Evolutionary conservation across 2,329 filamentous ascomycete species (phyloP).

Genomic region (Aspergillus alliaceus): DNA sequence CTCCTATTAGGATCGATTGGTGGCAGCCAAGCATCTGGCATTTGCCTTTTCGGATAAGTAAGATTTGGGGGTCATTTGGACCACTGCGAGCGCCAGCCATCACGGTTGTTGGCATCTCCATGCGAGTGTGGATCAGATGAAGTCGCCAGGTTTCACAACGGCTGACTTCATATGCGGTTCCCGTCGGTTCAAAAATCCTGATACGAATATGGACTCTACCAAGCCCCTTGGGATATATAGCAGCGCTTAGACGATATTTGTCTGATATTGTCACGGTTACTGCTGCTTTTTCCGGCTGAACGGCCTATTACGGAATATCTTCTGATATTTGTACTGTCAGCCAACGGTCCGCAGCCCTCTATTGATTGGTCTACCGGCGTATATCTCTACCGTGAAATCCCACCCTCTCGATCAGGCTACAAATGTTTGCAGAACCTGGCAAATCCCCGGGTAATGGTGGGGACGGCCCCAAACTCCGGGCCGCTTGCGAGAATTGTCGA

Average conservation of each 20-base stretch:
- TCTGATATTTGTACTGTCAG: neutral
- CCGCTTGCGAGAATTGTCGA: constrained; percentile 41
- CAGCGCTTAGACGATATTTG: neutral
- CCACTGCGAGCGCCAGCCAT: constrained; percentile 11
- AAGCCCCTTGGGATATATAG: constrained; percentile 18
- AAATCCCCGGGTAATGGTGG: constrained; percentile 18
- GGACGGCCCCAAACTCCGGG: constrained; percentile 36
- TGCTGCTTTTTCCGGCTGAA: neutral
- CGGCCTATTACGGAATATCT: neutral
- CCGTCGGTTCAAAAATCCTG: constrained; percentile 30
- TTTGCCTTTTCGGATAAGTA: constrained; percentile 20
- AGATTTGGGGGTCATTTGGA: constrained; percentile 22
- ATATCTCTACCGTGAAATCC: neutral
- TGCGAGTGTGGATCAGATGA: constrained; percentile 37
- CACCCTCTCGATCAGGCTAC: neutral
- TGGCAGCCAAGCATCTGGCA: constrained; percentile 18
- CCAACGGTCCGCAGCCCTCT: neutral
- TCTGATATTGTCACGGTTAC: neutral
- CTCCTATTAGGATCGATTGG: constrained; percentile 13
- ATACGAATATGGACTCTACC: constrained; percentile 26
- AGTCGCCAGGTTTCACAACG: constrained; percentile 38
- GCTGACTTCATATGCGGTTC: constrained; percentile 37
- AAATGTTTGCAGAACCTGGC: constrained; percentile 30
- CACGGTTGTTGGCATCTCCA: constrained; percentile 19
- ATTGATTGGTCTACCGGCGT: neutral